These are phyloP conservation scores for Colletotrichum sp. DNA, from an alignment of 2,329 filamentous ascomycete species.

Conservation along the genomic window DNA sequence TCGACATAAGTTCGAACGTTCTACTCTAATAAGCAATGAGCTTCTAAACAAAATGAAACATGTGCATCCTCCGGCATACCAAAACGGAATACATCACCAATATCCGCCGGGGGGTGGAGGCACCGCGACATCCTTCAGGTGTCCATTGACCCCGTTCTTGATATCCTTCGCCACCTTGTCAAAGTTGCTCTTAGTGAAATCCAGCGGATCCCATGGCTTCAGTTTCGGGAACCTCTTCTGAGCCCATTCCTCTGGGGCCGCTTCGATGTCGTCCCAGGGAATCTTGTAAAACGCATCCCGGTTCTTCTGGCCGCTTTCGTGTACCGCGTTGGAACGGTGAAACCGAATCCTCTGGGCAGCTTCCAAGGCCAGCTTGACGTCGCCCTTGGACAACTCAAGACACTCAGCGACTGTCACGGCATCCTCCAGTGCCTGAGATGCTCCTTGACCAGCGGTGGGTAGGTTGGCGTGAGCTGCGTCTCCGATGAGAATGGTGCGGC, in stretches of 20 bases:
- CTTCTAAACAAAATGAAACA: neutral
- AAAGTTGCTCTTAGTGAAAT: neutral
- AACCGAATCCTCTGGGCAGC: conserved; percentile 52
- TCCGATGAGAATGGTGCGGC: neutral
- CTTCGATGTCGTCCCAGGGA: neutral
- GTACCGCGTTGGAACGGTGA: conserved; percentile 34
- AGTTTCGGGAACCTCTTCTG: neutral
- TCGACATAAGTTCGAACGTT: neutral
- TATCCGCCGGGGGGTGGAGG: neutral
- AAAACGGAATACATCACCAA: neutral
- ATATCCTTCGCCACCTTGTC: neutral
- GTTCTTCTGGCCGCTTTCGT: neutral
- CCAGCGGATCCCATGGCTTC: neutral
- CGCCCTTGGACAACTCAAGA: conserved; percentile 6
- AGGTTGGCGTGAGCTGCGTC: neutral
- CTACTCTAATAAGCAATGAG: neutral
- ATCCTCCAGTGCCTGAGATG: neutral
- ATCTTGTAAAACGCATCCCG: neutral
- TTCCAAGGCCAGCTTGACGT: conserved; percentile 44
- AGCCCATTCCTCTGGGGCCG: neutral
- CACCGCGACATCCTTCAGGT: neutral
- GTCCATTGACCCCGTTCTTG: neutral
- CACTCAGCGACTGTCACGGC: neutral
- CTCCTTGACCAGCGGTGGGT: neutral
- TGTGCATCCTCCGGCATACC: neutral